These are phyloP conservation scores for Diaporthe australafricana DNA, from an alignment of 2,329 filamentous ascomycete genomes.

Conservation along the genomic window DNA sequence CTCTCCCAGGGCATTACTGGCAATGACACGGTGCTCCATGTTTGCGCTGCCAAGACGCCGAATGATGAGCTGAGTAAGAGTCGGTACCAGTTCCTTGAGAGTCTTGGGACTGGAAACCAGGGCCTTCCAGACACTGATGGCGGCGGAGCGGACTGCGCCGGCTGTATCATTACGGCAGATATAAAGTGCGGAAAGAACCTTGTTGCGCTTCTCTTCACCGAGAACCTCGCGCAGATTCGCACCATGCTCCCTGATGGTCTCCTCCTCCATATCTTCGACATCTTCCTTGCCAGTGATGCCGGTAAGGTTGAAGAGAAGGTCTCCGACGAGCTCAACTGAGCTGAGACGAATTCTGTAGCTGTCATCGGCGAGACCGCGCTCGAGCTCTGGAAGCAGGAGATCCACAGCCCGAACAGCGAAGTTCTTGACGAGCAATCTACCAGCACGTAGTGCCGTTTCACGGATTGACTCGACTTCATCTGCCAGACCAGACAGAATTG, in stretches of 20 bases:
- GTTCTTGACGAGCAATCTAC: constrained; percentile 96
- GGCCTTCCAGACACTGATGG: constrained; percentile 96
- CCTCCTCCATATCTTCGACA: constrained; percentile 83
- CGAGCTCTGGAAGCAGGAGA: constrained; percentile 90
- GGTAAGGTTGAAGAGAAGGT: constrained; percentile 96
- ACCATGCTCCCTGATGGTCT: constrained; percentile 84
- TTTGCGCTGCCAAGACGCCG: constrained; percentile 93
- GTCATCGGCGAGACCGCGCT: constrained; percentile 96
- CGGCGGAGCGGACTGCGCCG: constrained; percentile 87
- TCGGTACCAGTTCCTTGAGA: constrained; percentile 94
- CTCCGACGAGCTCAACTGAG: constrained; percentile 96
- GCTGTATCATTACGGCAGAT: constrained; percentile 98
- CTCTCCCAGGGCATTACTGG: constrained; percentile 95
- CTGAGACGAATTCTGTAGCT: constrained; percentile 98
- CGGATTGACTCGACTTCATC: constrained; percentile 97
- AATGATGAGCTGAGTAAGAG: constrained; percentile 94
- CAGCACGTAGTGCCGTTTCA: constrained; percentile 94
- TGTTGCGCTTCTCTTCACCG: constrained; percentile 96
- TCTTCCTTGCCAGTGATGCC: constrained; percentile 86
- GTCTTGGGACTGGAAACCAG: constrained; percentile 91
- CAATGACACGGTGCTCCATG: constrained; percentile 99
- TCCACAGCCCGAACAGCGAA: constrained; percentile 96
- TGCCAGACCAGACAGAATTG: constrained; percentile 92
- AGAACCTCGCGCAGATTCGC: constrained; percentile 94
- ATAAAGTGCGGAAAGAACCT: constrained; percentile 95